Evolutionary conservation across 257 asterid genomes (phyloP).

Genomic region (Solanum chmielewskii): DNA sequence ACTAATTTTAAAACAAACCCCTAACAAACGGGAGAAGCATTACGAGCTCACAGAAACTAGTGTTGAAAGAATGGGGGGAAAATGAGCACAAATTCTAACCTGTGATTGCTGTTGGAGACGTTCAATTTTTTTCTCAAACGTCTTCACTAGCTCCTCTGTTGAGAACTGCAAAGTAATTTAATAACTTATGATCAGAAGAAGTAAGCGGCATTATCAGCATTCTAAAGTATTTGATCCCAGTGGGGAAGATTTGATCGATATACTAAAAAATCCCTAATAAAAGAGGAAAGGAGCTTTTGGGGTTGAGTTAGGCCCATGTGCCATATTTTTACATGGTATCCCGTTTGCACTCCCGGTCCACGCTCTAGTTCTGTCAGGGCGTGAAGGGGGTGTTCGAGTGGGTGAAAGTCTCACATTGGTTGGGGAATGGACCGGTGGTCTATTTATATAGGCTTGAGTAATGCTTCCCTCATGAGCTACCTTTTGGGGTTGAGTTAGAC

Average conservation of each 20-base stretch:
- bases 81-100: not conserved
- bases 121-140: not conserved
- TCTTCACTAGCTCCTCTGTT: not conserved
- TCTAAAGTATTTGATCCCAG: conserved; percentile 9
- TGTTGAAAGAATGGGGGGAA: not conserved
- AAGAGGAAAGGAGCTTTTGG: not conserved
- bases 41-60: not conserved
- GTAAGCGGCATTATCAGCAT: not conserved
- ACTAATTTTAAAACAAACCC: not conserved
- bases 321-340: not conserved
- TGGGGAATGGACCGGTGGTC: not conserved
- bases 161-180: not conserved
- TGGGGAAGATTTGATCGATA: not conserved
- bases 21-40: not conserved
- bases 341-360: not conserved
- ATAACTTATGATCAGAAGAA: not conserved
- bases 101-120: not conserved
- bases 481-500: not conserved
- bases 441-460: not conserved
- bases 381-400: not conserved
- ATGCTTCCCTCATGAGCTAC: not conserved
- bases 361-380: not conserved
- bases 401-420: not conserved
- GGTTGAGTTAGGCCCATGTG: not conserved
- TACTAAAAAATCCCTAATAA: not conserved